Evolutionary conservation across 106 monocot species (phyloP), one percentile per base, ranked within the genome.

Genomic region (Agapanthus africanus): DNA sequence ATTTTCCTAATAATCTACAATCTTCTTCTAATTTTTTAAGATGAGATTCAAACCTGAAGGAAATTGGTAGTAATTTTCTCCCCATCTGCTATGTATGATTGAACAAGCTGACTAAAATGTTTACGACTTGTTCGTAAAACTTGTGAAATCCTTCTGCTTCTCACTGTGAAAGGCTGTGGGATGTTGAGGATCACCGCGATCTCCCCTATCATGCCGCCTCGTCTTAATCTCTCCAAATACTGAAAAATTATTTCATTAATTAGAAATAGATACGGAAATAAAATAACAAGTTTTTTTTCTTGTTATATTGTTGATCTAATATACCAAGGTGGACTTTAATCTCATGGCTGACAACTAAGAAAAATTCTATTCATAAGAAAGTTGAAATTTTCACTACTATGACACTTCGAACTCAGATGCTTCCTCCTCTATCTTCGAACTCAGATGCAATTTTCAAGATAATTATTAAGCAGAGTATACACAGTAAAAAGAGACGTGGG

Each of bases 101-200:
- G 77, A 26, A 80, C 62, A 77, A 85, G 76, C 54, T 85, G 79
- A 14, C 44, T 71, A 35, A 89, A 84, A 60, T 78, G 77, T 1
- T 39, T 67, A 77, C 78, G 82, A 30, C 82, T 72, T 49, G 85
- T 89, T 63, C 82, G 74, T 39, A 89, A 62, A 54, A 89, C 79
- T 49, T 89, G 88, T 21, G 82, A 79, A 49, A 89, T 71, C 59
- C 72, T 82, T 50, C 67, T 89, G 79, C 71, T 85, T 44, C 88
- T 79, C 35, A 85, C 63, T 34, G 88, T 89, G 46, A 89, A 89
- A 40, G 88, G 88, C 47, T 89, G 88, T 34, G 88, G 85, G 7
- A 89, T 77, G 74, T 89, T 89, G 71, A 89, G 77, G 23, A 89
- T 77, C 23, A 89, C 88, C 25, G 76, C 88, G 25, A 82, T 77